These are phyloP conservation scores for Trichoderma lentiforme DNA, from an alignment of 2,329 filamentous ascomycete species.

Conservation along the genomic window DNA sequence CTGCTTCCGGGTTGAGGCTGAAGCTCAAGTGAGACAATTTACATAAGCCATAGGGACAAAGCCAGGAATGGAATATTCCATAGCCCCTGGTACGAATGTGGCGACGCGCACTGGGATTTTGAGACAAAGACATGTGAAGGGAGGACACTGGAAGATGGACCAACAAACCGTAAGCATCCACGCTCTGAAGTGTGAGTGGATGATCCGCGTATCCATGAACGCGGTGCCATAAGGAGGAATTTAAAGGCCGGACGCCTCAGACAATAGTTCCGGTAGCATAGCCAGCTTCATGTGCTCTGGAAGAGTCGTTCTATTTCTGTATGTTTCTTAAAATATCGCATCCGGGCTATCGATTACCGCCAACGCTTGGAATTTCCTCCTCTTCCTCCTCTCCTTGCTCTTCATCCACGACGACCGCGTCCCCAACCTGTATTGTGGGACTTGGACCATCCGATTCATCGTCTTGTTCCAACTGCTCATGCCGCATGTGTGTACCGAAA, in stretches of 20 bases:
- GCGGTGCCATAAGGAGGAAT: not conserved
- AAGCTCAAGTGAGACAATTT: conserved; percentile 4
- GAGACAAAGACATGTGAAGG: not conserved
- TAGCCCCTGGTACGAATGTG: not conserved
- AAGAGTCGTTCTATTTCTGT: not conserved
- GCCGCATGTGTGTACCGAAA: conserved; percentile 79
- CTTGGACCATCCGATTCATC: conserved; percentile 23
- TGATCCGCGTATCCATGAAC: not conserved
- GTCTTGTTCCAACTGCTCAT: conserved; percentile 29
- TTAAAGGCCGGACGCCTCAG: not conserved
- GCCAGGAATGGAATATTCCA: conserved; percentile 2
- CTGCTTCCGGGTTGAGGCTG: not conserved
- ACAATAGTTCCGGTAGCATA: not conserved
- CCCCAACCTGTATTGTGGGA: conserved; percentile 50
- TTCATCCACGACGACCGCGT: conserved; percentile 33
- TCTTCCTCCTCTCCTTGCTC: not conserved
- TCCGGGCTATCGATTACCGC: not conserved
- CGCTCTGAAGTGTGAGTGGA: not conserved
- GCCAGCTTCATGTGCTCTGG: not conserved
- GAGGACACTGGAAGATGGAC: not conserved
- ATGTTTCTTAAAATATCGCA: not conserved
- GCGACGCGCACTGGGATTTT: not conserved
- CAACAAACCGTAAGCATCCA: not conserved
- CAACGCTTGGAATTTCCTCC: not conserved
- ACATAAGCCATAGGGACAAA: not conserved